Evolutionary conservation across 139 green algal genomes (phyloP).

Genomic region (Volvox reticuliferus): DNA sequence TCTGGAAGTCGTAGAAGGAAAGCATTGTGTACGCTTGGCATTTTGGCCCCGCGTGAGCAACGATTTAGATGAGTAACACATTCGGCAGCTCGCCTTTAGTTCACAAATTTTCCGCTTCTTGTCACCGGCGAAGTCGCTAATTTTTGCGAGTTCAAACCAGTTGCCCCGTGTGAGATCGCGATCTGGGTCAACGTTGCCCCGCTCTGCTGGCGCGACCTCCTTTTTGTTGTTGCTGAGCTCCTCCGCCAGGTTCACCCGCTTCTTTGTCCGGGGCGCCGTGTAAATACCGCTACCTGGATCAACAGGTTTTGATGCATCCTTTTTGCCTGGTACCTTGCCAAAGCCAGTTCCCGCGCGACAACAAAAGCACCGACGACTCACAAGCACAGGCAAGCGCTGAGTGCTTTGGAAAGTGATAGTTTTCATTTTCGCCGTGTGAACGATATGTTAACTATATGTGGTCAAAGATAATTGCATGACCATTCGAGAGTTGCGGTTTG

Average conservation of each 20-base stretch:
- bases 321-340: not conserved
- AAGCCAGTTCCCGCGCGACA: conserved; percentile 19
- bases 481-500: not conserved
- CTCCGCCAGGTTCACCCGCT: conserved; percentile 23
- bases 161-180: conserved; percentile 1
- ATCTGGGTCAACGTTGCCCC: not conserved
- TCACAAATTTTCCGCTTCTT: conserved; percentile 26
- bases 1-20: too few relatives aligned
- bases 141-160: conserved; percentile 33
- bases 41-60: too few relatives aligned
- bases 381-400: not conserved
- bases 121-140: not conserved
- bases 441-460: not conserved
- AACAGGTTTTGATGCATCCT: not conserved
- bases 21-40: too few relatives aligned
- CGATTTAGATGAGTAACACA: too few relatives aligned
- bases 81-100: not conserved
- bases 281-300: not conserved
- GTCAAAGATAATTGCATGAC: not conserved
- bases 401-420: not conserved
- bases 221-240: not conserved
- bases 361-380: not conserved
- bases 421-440: not conserved
- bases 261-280: not conserved
- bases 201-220: not conserved